A percentile compares a stretch with the other conserved stretches of the same genome.
Conservation (phyloP, 23 red algal genomes). For the Agarophyton chilense region DNA sequence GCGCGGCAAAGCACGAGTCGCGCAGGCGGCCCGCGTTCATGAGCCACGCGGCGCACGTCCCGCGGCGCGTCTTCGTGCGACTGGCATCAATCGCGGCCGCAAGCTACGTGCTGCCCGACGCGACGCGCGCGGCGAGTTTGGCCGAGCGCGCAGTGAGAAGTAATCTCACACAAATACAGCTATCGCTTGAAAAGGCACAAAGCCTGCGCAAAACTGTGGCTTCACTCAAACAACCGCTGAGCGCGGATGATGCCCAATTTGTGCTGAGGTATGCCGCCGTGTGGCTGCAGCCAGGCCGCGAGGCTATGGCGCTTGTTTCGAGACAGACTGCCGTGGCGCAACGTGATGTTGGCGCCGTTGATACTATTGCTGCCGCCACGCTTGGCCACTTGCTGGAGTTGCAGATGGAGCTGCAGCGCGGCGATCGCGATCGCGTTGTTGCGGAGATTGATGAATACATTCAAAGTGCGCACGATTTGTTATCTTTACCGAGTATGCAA, state of each 20-base stretch:
- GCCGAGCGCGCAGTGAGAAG: neutral
- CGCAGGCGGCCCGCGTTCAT: too few species aligned
- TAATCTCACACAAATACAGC: neutral
- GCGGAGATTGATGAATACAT: constrained; percentile 54
- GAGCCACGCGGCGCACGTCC: too few species aligned
- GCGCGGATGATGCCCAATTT: constrained; percentile 19
- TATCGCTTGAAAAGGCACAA: constrained; percentile 28
- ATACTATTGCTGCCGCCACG: constrained; percentile 11
- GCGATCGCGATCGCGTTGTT: constrained; percentile 4
- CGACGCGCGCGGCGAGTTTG: neutral
- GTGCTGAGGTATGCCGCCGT: constrained; percentile 21
- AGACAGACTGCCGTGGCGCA: neutral
- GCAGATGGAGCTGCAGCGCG: constrained; percentile 14
- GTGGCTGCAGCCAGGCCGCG: constrained; percentile 47
- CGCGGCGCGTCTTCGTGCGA: too few species aligned
- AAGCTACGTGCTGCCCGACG: neutral
- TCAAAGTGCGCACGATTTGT: constrained; percentile 36
- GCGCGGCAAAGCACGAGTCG: too few species aligned
- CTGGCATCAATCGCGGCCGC: too few species aligned
- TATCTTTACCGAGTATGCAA: constrained; percentile 18
- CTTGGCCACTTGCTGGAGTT: constrained; percentile 56
- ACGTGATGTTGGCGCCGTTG: neutral
- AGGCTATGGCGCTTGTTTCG: constrained; percentile 10
- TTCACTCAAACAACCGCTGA: neutral
- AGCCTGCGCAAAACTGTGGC: neutral